Base-by-base conservation (phyloP, 768 basidiomycete species). In the Jaapia argillacea region DNA sequence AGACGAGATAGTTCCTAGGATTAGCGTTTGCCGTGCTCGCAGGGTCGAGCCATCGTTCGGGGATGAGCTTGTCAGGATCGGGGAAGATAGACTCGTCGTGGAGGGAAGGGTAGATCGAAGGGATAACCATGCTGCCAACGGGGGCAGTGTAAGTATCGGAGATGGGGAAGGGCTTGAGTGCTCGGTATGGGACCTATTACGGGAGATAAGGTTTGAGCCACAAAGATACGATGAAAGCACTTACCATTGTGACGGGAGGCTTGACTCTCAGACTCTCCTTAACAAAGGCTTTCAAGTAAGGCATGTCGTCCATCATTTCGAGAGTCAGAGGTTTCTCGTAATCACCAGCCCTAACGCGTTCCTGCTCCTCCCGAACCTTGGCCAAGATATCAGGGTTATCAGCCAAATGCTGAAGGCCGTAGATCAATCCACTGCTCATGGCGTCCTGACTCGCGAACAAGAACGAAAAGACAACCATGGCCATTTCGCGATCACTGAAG, bases 381-480 rank as follows among this genome's bases (percentile, higher is more conserved):
- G 76, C 78, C 52, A 94, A 64, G 43, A 96, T 67, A 21, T 91
- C 85, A 1, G 94, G 94, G 58, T 88, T 73, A 62, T 98, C 96
- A 36, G 87, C 88, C 27, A 96, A 72, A 62, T 93, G 89, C 65
- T 99, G 96, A 79, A 98, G 96, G 28, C 80, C 85, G 61, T 89
- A 97, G 56, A 96, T 91, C 54, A 97, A 68, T 40, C 92, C 93
- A 47, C 87, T 91, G 59, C 88, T 89, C 96, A 99, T 98, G 39
- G 96, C 96, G 59, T 99, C 96, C 68, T 96, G 90, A 21, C 81
- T 85, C 2, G 90, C 96, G 55, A 97, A 97, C 43, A 99, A 68
- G 81, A 98, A 98, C 7, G 88, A 91, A 58, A 99, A 82, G 31
- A 99, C 65, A 56, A 96, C 93, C 82, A 96, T 87, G 23, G 88